These are phyloP conservation scores for Leishmania martiniquensis DNA, from an alignment of 208 protist species.

Conservation along the genomic window DNA sequence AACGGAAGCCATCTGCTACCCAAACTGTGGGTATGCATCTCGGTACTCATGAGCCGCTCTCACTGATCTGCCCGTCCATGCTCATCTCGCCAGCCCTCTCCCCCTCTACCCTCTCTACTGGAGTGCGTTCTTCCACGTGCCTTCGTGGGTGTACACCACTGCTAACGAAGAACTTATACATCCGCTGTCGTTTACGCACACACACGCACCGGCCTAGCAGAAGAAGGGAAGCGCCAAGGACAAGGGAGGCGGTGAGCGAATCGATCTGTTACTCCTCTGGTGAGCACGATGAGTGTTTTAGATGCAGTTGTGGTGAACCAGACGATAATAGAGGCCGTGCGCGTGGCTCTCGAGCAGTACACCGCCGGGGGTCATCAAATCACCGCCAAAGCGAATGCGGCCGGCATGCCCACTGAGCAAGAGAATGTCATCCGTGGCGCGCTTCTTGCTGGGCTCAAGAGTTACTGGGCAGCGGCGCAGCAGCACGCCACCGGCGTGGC, in stretches of 20 bases:
- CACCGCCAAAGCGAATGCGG: background rate
- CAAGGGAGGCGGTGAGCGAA: background rate
- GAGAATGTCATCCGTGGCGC: slow-evolving; percentile 13
- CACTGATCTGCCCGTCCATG: background rate
- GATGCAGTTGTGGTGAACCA: slow-evolving; percentile 12
- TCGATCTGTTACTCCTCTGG: background rate
- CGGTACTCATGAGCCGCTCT: background rate
- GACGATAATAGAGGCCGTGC: slow-evolving; percentile 28
- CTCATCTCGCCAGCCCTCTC: too few species aligned
- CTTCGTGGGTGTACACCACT: background rate
- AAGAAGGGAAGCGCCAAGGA: background rate
- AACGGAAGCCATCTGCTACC: background rate
- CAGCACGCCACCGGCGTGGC: background rate
- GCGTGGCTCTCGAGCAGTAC: slow-evolving; percentile 18
- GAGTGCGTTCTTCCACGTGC: background rate
- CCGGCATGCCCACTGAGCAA: slow-evolving; percentile 7
- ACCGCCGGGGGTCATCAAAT: slow-evolving; percentile 2
- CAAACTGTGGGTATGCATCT: background rate
- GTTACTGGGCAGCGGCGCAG: background rate
- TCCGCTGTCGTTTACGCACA: background rate
- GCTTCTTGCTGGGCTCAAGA: slow-evolving; percentile 12
- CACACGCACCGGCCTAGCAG: too few species aligned
- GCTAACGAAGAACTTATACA: background rate
- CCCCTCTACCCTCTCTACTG: too few species aligned
- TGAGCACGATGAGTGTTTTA: background rate